Percentiles rank a stretch among this genome's conserved stretches.
These are phyloP conservation scores for Dryadomyces sulphureus DNA, from an alignment of 2,329 filamentous ascomycete species.

Conservation along the genomic window DNA sequence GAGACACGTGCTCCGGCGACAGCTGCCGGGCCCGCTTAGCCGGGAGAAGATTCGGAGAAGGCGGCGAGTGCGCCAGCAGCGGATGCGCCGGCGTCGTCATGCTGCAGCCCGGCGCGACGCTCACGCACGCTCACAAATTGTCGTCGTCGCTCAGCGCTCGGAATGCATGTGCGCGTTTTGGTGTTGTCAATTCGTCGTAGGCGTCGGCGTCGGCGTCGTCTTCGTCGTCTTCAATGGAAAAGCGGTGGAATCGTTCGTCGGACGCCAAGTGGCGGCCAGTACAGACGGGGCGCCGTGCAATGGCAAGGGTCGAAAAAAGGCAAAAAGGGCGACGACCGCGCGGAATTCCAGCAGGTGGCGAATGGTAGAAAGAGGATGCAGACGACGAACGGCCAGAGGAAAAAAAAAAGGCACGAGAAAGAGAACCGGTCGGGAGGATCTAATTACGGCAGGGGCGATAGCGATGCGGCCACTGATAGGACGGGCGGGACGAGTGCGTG, in stretches of 20 bases:
- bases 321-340: neutral
- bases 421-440: neutral
- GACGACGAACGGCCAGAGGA: neutral
- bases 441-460: neutral
- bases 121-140: too few relatives aligned
- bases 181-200: too few relatives aligned
- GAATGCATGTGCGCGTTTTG: too few relatives aligned
- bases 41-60: conserved; percentile 34
- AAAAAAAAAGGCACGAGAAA: neutral
- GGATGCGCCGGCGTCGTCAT: conserved; percentile 27
- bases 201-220: too few relatives aligned
- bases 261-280: too few relatives aligned
- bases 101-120: too few relatives aligned
- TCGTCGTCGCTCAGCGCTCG: too few relatives aligned
- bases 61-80: conserved; percentile 33
- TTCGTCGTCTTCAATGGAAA: too few relatives aligned
- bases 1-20: conserved; percentile 21
- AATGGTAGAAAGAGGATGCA: neutral
- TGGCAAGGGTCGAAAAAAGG: too few relatives aligned
- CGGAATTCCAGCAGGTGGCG: neutral
- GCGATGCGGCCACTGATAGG: conserved; percentile 1
- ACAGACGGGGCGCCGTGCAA: too few relatives aligned
- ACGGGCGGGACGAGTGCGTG: neutral
- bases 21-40: conserved; percentile 42
- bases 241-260: too few relatives aligned